phyloP scores from a whole-genome alignment of 371 early-diverging fungal species.

The Quaeritorhiza haematococci region DNA sequence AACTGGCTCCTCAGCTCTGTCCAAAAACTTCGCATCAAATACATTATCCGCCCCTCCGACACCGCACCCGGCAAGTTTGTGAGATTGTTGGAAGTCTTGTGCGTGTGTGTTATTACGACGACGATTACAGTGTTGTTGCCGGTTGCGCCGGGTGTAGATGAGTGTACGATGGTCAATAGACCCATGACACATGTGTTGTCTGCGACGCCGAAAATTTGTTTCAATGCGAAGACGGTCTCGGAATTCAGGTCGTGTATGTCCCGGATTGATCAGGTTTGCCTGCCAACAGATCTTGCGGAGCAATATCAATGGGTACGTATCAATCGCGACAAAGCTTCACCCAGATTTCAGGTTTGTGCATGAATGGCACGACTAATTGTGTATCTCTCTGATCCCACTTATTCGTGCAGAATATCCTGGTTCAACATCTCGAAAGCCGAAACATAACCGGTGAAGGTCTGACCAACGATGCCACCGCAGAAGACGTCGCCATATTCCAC shows the following conservation, averaged over 20 bases:
- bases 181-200: slow-evolving; percentile 14
- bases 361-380: too few species aligned
- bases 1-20: slow-evolving; percentile 12
- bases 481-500: too few species aligned
- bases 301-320: slow-evolving; percentile 3
- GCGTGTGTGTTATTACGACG: slow-evolving; percentile 25
- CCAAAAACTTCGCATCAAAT: slow-evolving; percentile 19
- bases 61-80: too few species aligned
- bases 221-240: slow-evolving; percentile 2
- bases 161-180: slow-evolving; percentile 7
- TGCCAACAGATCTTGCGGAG: slow-evolving; percentile 12
- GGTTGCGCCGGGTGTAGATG: slow-evolving; percentile 10
- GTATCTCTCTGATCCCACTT: too few species aligned
- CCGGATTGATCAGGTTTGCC: slow-evolving; percentile 11
- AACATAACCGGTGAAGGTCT: neutral
- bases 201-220: neutral
- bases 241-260: slow-evolving; percentile 3
- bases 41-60: too few species aligned
- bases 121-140: slow-evolving; percentile 24
- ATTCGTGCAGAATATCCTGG: neutral
- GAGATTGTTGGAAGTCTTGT: slow-evolving; percentile 20
- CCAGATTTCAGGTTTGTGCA: too few species aligned
- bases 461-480: neutral
- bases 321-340: neutral
- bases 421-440: neutral